phyloP scores from a whole-genome alignment of 1,139 yeast genomes.

The Blastobotrys malaysiensis region DNA sequence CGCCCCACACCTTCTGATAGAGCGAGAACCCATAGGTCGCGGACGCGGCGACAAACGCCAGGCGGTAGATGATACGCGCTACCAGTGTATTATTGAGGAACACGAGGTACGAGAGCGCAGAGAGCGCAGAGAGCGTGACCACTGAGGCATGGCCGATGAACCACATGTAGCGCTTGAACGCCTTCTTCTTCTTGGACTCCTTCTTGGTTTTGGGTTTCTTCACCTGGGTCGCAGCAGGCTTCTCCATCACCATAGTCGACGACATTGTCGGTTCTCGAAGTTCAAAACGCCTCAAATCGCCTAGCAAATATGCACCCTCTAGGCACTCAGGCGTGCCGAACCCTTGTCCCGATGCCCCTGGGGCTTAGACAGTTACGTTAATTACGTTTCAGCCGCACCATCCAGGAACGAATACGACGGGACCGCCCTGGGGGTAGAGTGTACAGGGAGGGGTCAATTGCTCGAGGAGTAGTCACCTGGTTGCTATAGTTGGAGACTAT shows the following conservation, averaged over 20 bases:
- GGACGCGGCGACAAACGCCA: conserved; percentile 59
- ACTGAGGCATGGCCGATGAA: conserved; percentile 14
- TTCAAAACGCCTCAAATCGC: background rate
- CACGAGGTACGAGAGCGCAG: conserved; percentile 12
- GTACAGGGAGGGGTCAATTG: too few relatives aligned
- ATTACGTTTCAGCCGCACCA: background rate
- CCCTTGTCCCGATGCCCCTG: background rate
- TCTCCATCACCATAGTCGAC: background rate
- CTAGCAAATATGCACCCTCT: background rate
- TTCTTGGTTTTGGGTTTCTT: background rate
- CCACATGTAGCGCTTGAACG: background rate
- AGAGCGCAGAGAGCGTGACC: conserved; percentile 12
- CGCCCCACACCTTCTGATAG: conserved; percentile 42
- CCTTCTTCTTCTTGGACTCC: background rate
- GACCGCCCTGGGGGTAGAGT: too few relatives aligned
- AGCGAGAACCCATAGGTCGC: conserved; percentile 70
- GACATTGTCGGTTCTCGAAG: too few relatives aligned
- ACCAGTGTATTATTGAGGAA: conserved; percentile 16
- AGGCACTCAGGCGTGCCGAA: background rate
- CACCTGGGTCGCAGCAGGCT: background rate
- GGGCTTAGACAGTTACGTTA: background rate
- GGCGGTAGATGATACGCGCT: conserved; percentile 43
- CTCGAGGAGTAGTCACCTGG: too few relatives aligned
- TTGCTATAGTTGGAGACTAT: too few relatives aligned
- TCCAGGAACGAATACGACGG: too few relatives aligned